Base-by-base conservation (phyloP, 495 filamentous ascomycete genomes). In the Aspergillus hancockii region DNA sequence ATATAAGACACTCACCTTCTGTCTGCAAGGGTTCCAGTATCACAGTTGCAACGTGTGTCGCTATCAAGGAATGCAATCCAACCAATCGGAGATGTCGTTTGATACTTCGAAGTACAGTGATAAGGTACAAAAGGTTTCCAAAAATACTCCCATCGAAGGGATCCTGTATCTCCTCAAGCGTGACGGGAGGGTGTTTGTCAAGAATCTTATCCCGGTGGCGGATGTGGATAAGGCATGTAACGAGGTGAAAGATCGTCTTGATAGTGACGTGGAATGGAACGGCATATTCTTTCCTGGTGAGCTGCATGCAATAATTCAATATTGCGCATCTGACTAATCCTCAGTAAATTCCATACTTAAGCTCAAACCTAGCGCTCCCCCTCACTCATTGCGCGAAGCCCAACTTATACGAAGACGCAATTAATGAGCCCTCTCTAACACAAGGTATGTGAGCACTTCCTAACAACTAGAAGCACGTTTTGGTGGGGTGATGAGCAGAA, bases 81-180 rank as follows among this genome's bases (percentile, higher is more conserved):
- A 40, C 40, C 79, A 53, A 87, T 87, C 0, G 4, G 31, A 19
- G 1, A 68, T 93, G 16, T 80, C 77, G 0, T 93, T 92, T 63
- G 78, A 88, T 7, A 87, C 89, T 12, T 67, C 81, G 25, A 80
- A 83, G 55, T 91, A 90, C 67, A 71, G 89, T 21, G 68, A 79
- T 12, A 65, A 81, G 13, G 73, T 93, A 7, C 81, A 83, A 64
- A 75, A 78, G 14, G 57, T 59, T 16, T 49, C 57, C 18, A 59
- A 59, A 18, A 38, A 59, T 19, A 59, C 57, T 1, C 49, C 49
- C 0, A 12, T 54, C 7, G 57, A 59, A 30, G 57, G 54, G 10
- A 54, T 59, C 9, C 9, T 59, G 5, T 59, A 59, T 36, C 50
- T 62, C 1, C 50, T 62, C 28, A 62, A 62, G 19, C 60, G 60